Base-by-base conservation (phyloP, 1,284 basidiomycete species). In the Rhodofomes roseus region DNA sequence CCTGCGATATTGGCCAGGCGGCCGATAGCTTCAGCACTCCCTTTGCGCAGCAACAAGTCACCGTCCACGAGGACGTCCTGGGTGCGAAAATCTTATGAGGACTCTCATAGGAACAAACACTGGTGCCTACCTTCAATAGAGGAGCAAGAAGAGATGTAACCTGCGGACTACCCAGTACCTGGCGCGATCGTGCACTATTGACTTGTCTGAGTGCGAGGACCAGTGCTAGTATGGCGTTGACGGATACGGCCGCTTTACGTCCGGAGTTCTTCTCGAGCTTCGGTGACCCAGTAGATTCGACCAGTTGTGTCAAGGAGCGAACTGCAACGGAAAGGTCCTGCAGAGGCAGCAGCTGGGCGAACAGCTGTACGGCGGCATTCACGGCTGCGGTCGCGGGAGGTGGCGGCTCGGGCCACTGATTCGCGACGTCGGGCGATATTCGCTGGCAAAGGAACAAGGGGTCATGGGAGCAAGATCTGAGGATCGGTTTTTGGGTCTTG, bases 11-110 rank as follows among this genome's bases (percentile, higher is more conserved):
- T 90, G 1, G 93, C 90, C 2, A 99, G 77, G 25, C 93, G 86
- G 18, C 97, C 97, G 65, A 98, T 88, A 0, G 92, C 87, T 73
- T 98, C 95, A 63, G 93, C 95, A n/a, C 91, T 88, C 0, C 89
- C 86, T 22, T 82, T 82, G 1, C 96, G 85, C 23, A 98, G 77
- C 18, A 89, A 80, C 1, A 85, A 75, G 70, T 97, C 95, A 0
- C 90, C 83, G 66, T 96, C 92, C 2, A 95, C 77, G 20, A 99
- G 78, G 0, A 90, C 86, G 58, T 93, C 92, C 86, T 94, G 69
- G 22, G 41, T 25, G 46, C 20, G 16, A 29, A 9, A 29, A 40
- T 25, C 46, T 18, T 44, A 25, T 29, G 41, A 43, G 8, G 18
- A 22, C 41, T 43, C 20, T 43, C 6, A 8, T n/a, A n/a, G n/a